Base-by-base conservation (phyloP, 2,329 filamentous ascomycete genomes). In the Celoporthe dispersa region DNA sequence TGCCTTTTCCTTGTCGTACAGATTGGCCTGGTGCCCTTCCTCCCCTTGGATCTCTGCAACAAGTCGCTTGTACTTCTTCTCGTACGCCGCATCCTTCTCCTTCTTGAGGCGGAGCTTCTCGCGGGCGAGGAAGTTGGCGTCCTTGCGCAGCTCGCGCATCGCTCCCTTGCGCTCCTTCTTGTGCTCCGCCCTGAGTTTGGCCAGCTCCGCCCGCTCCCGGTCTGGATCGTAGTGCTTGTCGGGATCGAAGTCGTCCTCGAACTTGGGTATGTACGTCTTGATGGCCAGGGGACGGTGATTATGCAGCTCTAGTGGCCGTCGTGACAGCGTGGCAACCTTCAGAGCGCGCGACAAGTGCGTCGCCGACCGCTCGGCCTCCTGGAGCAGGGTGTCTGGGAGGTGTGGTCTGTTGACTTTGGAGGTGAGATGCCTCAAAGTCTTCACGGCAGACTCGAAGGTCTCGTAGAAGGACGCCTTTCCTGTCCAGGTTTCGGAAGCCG, bases 201-300 rank as follows among this genome's bases (percentile, higher is more conserved):
- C 90, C 72, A 92, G 82, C 78, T 98, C 94, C 31, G 93, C 91
- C 44, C 96, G 92, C 81, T 97, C 94, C 75, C 91, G 91, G 81
- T 99, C 92, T 0, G 94, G 94, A 78, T 99, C 97, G 87, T 99
- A 98, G 86, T 98, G 96, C 83, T 94, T 95, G 83, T 92, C 90
- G 3, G 96, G 96, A 80, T 97, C 96, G 87, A 94, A 99, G 70
- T 88, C 87, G 79, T 98, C 95, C 83, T 98, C 96, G 83, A 98
- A 99, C 81, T 97, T 97, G 81, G 96, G 96, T 62, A 98, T 90
- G 70, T 88, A 91, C 9, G 90, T 90, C 80, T 95, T 94, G 84
- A 98, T 97, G 31, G 96, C 91, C 2, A 97, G 87, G 0, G 94
- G 94, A 0, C 88, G 87, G 84, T 99, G 96, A 81, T 96, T 88